Evolutionary conservation across 805 yeast species (phyloP), one percentile per base, ranked within the genome.

Genomic region (Hanseniaspora nectarophila): DNA sequence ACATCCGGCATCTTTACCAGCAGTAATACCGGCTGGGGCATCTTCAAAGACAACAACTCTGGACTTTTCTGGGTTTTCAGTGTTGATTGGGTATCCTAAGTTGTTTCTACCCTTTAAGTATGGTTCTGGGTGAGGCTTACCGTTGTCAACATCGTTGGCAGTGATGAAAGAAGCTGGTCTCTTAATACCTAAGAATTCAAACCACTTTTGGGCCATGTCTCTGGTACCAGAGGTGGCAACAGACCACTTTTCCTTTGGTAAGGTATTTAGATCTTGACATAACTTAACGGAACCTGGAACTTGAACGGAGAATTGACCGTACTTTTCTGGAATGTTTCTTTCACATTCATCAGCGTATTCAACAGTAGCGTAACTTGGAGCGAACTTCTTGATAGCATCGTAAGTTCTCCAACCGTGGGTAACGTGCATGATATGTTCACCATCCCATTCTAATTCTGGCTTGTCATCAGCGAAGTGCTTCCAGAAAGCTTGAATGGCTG

Each of bases 41-140:
- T 85, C 95, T 70, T 85, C 95, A 62, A 85, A 85, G 47, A 82
- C 88, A 40, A 85, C 80, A 29, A 70, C 70, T 59, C 68, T 72
- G 52, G 70, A 67, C 38, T 62, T 56, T 16, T 67, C 60, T 47
- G 70, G 70, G 54, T 65, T 65, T 56, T 64, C 57, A 57, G 63
- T 60, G 60, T 63, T 64, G 55, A 63, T 59, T 58, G 68, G 69
- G 61, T 54, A 68, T 23, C 70, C 70, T 54, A 66, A 62, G 54
- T 62, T 67, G 59, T 64, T 61, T 60, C 71, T 67, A 56, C 85
- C 86, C 62, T 70, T 64, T 57, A 75, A 71, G 71, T 85, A 85
- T 51, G 94, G 92, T 71, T 81, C 82, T 40, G 95, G 95, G 69
- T 83, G 76, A 40, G 95, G 95, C 73, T 85, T 85, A 63, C 95